Evolutionary conservation across 192 early-diverging fungal species (phyloP), one percentile per base, ranked within the genome.

Genomic region (Phycomyces blakesleeanus): DNA sequence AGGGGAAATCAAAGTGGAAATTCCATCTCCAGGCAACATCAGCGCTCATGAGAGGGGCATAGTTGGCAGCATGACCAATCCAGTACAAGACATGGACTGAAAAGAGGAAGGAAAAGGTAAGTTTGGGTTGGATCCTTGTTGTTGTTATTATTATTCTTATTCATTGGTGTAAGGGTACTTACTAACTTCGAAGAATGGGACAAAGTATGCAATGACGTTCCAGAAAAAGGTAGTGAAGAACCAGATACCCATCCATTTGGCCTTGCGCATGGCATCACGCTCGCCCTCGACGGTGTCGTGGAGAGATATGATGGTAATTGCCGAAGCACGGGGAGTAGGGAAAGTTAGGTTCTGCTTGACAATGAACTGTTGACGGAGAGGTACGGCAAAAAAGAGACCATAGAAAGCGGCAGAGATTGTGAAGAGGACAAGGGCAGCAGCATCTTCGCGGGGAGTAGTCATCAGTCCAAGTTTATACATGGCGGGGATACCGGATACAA

Each of bases 301-400:
- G 21, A 88, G 58, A 37, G 75, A 78, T 42, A 75, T 72, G 63
- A 88, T 88, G 37, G 85, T 89, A 39, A 71, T 73, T 6, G 87
- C 87, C 25, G 87, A 73, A 44, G 83, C 87, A 58, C 80, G 81
- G 12, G 85, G 85, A 4, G 87, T 80, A 20, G 87, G 87, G 76
- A 89, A 89, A 56, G 79, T 79, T 47, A 89, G 68, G 39, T 89
- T 76, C 55, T 87, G 82, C 55, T 87, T 85, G 56, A 89, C 67
- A 59, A 89, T 76, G 38, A 85, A 89, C 37, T 86, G 83, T 22
- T 79, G 61, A 21, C 87, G 83, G 51, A 87, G 80, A 9, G 87
- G 86, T 8, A 87, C 71, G 26, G 87, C 87, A 57, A 89, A 89
- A 72, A 89, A 89, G 51, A 89, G 70, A 66, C 87, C 87, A 61